Percentiles rank a stretch among this genome's conserved stretches.
These are phyloP conservation scores for Coprinopsis cinerea DNA, from an alignment of 768 basidiomycete genomes.

Conservation along the genomic window DNA sequence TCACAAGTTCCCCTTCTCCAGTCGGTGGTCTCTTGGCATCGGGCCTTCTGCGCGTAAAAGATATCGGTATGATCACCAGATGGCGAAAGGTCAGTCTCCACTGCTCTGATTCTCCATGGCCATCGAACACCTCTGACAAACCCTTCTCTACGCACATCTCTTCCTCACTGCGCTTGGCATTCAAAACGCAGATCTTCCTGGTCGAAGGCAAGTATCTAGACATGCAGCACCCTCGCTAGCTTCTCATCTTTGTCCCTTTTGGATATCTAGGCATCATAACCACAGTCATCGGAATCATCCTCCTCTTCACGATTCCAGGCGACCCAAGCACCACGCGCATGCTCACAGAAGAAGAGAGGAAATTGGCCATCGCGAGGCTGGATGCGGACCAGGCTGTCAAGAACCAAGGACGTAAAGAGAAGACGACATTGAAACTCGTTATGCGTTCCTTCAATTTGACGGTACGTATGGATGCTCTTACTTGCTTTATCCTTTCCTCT, in stretches of 20 bases:
- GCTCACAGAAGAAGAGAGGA: slow-evolving; percentile 22
- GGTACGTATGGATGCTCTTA: slow-evolving; percentile 3
- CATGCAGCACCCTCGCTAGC: not conserved
- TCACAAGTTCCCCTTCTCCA: slow-evolving; percentile 4
- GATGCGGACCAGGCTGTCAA: slow-evolving; percentile 23
- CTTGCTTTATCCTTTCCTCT: not conserved
- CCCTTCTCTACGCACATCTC: too few relatives aligned
- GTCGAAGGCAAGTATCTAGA: slow-evolving; percentile 27
- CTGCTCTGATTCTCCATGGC: not conserved
- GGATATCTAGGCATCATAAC: slow-evolving; percentile 26
- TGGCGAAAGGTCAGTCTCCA: slow-evolving; percentile 28
- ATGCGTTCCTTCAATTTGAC: slow-evolving; percentile 16
- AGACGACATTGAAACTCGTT: slow-evolving; percentile 10
- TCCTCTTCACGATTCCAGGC: slow-evolving; percentile 22
- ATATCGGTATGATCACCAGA: slow-evolving; percentile 26
- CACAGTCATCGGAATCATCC: slow-evolving; percentile 18
- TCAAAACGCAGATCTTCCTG: slow-evolving; percentile 35
- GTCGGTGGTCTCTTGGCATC: slow-evolving; percentile 33
- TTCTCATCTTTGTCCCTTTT: not conserved
- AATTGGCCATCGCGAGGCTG: slow-evolving; percentile 22
- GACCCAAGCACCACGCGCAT: slow-evolving; percentile 23
- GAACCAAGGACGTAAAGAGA: slow-evolving; percentile 12
- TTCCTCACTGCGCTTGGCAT: too few relatives aligned
- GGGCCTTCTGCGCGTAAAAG: slow-evolving; percentile 26
- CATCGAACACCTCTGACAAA: not conserved